Evolutionary conservation across 2,329 filamentous ascomycete genomes (phyloP).

Genomic region (Periconia macrospinosa): DNA sequence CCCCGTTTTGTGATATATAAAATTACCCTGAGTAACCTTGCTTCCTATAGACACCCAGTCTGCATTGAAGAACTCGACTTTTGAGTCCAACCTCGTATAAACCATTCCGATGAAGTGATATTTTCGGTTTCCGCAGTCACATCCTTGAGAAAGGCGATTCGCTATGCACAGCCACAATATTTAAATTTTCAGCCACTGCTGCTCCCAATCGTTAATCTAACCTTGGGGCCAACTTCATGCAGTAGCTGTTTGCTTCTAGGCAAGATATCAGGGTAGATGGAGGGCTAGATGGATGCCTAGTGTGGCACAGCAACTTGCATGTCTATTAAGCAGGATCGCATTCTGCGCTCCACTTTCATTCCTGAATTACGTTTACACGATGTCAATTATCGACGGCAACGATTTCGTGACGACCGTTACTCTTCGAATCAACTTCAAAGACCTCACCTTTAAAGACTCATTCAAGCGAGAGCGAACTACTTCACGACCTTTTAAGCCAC

Average conservation of each 20-base stretch:
- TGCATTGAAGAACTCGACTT: no score
- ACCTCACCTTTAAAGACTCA: slow-evolving; percentile 7
- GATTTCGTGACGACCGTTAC: slow-evolving; percentile 7
- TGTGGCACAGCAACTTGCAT: slow-evolving; percentile 7
- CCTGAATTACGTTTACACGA: slow-evolving; percentile 6
- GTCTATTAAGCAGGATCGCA: slow-evolving; percentile 6
- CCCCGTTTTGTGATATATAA: no score
- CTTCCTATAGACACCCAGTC: no score
- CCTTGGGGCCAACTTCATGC: background rate
- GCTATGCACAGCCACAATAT: background rate
- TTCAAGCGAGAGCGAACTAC: slow-evolving; percentile 6
- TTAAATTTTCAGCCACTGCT: background rate
- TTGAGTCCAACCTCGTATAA: no score
- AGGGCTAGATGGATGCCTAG: slow-evolving; percentile 4
- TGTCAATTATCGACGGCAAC: slow-evolving; percentile 5
- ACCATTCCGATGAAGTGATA: no score
- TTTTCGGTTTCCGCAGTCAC: no score
- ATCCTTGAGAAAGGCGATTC: no score
- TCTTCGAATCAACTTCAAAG: slow-evolving; percentile 7
- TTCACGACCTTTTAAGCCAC: slow-evolving; percentile 7
- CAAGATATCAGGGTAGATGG: background rate
- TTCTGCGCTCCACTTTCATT: slow-evolving; percentile 5
- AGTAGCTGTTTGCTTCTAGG: background rate
- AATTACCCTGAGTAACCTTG: no score
- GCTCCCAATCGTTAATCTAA: background rate